These are phyloP conservation scores for Coemansia sp. DNA, from an alignment of 192 early-diverging fungal species.

Conservation along the genomic window DNA sequence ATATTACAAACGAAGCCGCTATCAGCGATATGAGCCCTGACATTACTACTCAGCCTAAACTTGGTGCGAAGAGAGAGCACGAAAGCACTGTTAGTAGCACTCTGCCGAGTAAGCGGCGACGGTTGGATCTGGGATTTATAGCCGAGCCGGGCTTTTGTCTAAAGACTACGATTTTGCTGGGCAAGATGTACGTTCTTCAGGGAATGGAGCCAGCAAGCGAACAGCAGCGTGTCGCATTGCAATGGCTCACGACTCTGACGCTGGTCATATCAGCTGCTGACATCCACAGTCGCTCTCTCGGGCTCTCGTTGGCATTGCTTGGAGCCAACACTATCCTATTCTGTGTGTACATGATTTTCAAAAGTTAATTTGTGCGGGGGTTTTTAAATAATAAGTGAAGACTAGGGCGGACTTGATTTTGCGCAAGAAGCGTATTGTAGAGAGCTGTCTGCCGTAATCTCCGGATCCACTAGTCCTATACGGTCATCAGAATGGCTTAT, in stretches of 20 bases:
- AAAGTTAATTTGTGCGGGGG: not conserved
- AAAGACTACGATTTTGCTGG: slow-evolving; percentile 40
- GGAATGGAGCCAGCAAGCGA: slow-evolving; percentile 3
- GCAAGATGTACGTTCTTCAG: slow-evolving; percentile 40
- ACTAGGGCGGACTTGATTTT: not conserved
- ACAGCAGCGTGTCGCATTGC: slow-evolving; percentile 7
- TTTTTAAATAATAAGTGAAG: not conserved
- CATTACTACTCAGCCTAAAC: not conserved
- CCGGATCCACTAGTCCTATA: not conserved
- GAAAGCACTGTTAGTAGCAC: not conserved
- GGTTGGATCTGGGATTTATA: not conserved
- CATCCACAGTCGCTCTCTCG: slow-evolving; percentile 26
- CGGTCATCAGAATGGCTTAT: not conserved
- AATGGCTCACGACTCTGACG: slow-evolving; percentile 27
- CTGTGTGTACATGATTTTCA: not conserved
- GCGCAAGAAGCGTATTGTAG: not conserved
- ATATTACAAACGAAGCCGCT: not conserved
- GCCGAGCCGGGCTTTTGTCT: slow-evolving; percentile 25
- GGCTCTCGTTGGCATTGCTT: slow-evolving; percentile 26
- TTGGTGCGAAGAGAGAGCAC: not conserved
- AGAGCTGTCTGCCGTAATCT: not conserved
- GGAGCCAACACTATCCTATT: slow-evolving; percentile 18
- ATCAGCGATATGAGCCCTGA: not conserved
- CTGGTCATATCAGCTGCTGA: slow-evolving; percentile 45
- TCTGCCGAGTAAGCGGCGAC: slow-evolving; percentile 14